These are phyloP conservation scores for Aureobasidium vineae DNA, from an alignment of 2,329 filamentous ascomycete species.

Conservation along the genomic window DNA sequence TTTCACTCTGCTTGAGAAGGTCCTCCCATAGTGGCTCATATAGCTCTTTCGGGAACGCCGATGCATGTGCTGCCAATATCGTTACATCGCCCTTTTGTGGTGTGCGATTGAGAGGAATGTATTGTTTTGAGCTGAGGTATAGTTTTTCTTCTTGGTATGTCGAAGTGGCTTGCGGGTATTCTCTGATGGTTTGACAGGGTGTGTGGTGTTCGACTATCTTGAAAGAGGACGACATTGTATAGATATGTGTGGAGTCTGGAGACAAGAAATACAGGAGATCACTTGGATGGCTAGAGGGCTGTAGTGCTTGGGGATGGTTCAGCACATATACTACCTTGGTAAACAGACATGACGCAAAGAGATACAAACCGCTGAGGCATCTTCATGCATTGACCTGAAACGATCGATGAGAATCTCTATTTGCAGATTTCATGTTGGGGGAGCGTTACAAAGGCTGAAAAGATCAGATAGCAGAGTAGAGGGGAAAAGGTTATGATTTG, in stretches of 20 bases:
- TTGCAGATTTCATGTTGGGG: background rate
- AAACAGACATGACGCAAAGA: background rate
- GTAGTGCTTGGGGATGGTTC: background rate
- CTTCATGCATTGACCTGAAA: background rate
- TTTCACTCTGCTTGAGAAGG: slow-evolving; percentile 53
- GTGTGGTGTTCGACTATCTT: slow-evolving; percentile 61
- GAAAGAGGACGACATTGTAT: slow-evolving; percentile 17
- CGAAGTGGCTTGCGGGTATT: slow-evolving; percentile 72
- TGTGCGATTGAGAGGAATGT: slow-evolving; percentile 68
- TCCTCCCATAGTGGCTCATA: slow-evolving; percentile 94
- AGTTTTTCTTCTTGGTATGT: slow-evolving; percentile 72
- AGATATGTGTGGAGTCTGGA: background rate
- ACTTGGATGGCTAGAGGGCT: background rate
- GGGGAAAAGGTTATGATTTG: background rate
- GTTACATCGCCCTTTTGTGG: slow-evolving; percentile 76
- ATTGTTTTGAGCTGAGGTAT: slow-evolving; percentile 79
- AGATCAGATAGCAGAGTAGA: background rate
- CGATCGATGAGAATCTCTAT: background rate
- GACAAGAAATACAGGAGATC: background rate
- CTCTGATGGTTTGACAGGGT: slow-evolving; percentile 73
- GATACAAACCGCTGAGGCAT: background rate
- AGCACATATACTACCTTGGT: slow-evolving; percentile 4
- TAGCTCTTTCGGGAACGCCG: slow-evolving; percentile 91
- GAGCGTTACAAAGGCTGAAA: background rate
- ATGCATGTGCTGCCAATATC: slow-evolving; percentile 82